These are phyloP conservation scores for Leucosporidium yakuticum DNA, from an alignment of 768 basidiomycete genomes.

Conservation along the genomic window DNA sequence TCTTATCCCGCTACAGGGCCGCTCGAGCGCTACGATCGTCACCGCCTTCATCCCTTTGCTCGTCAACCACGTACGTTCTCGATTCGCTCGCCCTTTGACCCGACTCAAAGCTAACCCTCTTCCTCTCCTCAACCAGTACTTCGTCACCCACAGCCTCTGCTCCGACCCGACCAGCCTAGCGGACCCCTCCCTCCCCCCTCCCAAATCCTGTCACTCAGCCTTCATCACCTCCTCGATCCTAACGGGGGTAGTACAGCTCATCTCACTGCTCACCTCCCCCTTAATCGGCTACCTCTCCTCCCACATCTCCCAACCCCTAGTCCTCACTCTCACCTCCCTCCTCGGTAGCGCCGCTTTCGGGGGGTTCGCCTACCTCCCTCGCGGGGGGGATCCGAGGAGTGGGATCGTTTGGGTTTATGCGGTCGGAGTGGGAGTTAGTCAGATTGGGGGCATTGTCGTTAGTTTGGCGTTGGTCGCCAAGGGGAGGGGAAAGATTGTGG, in stretches of 20 bases:
- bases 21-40: conserved; percentile 13
- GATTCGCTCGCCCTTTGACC: no score
- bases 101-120: background rate
- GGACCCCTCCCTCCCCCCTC: background rate
- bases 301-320: background rate
- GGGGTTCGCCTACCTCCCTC: conserved; percentile 3
- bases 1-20: background rate
- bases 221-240: conserved; percentile 21
- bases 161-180: background rate
- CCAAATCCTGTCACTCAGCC: conserved; percentile 13
- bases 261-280: conserved; percentile 27
- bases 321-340: conserved; percentile 1
- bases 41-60: conserved; percentile 15
- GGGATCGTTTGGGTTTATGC: conserved; percentile 2
- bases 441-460: conserved; percentile 21
- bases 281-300: conserved; percentile 20
- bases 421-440: conserved; percentile 6
- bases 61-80: conserved; percentile 17
- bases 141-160: background rate
- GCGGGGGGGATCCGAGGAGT: conserved; percentile 4
- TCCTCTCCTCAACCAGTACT: conserved; percentile 8
- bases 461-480: conserved; percentile 19
- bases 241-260: conserved; percentile 23
- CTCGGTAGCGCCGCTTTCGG: conserved; percentile 6
- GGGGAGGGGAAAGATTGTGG: background rate